A percentile compares a stretch with the other conserved stretches of the same genome.
Evolutionary conservation across 2,329 filamentous ascomycete genomes (phyloP).

Genomic region (Dactylellina haptotyla): DNA sequence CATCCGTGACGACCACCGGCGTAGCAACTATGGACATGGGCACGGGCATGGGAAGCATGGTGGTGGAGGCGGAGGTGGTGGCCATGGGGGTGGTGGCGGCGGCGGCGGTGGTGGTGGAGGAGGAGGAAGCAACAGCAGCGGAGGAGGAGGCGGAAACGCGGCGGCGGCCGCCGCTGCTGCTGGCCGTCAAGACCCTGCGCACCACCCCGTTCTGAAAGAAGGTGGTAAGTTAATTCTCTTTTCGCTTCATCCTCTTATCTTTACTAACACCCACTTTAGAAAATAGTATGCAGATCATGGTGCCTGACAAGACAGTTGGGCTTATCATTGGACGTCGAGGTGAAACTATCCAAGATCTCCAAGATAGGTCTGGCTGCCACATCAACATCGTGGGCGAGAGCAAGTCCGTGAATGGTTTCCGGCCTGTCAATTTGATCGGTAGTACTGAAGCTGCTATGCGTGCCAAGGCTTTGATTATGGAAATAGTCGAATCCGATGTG

Average conservation of each 20-base stretch:
- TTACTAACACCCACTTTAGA: conserved; percentile 71
- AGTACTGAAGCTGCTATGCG: conserved; percentile 76
- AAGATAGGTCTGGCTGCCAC: conserved; percentile 91
- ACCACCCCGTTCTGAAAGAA: conserved; percentile 58
- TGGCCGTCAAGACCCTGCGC: conserved; percentile 57
- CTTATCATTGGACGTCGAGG: conserved; percentile 93
- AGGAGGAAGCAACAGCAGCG: conserved; percentile 55
- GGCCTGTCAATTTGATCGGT: conserved; percentile 90
- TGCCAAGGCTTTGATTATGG: conserved; percentile 88
- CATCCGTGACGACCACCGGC: conserved; percentile 41
- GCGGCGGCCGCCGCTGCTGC: conserved; percentile 54
- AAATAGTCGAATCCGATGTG: conserved; percentile 92
- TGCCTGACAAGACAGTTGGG: conserved; percentile 89
- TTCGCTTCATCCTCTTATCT: conserved; percentile 4
- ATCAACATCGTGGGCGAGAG: conserved; percentile 95
- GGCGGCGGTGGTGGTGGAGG: conserved; percentile 31
- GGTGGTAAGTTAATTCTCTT: conserved; percentile 56
- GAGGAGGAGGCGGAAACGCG: conserved; percentile 56
- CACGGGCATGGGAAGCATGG: conserved; percentile 47
- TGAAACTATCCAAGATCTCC: conserved; percentile 90
- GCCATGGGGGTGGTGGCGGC: conserved; percentile 23
- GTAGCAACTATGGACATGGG: conserved; percentile 44
- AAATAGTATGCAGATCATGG: conserved; percentile 91
- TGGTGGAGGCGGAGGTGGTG: conserved; percentile 55
- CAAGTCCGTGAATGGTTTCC: conserved; percentile 88